These are phyloP conservation scores for Kurtzmaniella quercitrusa DNA, from an alignment of 1,139 yeast genomes.

Conservation along the genomic window DNA sequence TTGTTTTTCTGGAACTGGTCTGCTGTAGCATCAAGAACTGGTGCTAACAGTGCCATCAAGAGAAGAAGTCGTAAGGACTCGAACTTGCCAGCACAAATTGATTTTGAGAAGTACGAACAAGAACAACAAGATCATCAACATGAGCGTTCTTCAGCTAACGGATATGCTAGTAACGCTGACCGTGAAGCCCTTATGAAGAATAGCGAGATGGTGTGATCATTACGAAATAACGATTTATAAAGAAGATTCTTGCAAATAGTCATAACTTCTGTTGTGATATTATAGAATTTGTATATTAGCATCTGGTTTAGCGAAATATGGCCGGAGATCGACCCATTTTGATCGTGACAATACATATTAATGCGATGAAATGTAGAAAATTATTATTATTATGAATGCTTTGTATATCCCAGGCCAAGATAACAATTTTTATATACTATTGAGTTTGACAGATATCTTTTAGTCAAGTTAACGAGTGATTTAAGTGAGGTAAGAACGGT, in stretches of 20 bases:
- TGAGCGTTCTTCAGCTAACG: not conserved
- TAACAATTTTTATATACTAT: too few species aligned
- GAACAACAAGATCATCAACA: slow-evolving; percentile 1
- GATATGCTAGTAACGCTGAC: not conserved
- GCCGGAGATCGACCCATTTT: not conserved
- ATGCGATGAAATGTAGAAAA: not conserved
- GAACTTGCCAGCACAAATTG: slow-evolving; percentile 41
- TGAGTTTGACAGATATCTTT: too few species aligned
- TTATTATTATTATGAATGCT: too few species aligned
- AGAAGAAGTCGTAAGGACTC: slow-evolving; percentile 54
- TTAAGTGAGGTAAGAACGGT: too few species aligned
- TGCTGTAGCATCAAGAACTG: slow-evolving; percentile 9
- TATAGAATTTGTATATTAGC: not conserved
- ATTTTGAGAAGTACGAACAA: slow-evolving; percentile 24
- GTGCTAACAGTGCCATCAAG: slow-evolving; percentile 16
- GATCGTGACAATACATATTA: not conserved
- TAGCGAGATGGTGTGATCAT: not conserved
- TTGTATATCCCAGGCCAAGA: too few species aligned
- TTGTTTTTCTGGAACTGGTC: slow-evolving; percentile 10
- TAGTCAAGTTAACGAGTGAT: too few species aligned
- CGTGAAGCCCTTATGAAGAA: not conserved
- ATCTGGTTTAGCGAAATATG: not conserved
- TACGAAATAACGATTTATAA: not conserved
- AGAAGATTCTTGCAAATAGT: not conserved
- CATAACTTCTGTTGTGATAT: too few species aligned